Percentiles rank a stretch among this genome's conserved stretches.
These are phyloP conservation scores for Aspergillus novoparasiticus DNA, from an alignment of 2,329 filamentous ascomycete genomes.

Conservation along the genomic window DNA sequence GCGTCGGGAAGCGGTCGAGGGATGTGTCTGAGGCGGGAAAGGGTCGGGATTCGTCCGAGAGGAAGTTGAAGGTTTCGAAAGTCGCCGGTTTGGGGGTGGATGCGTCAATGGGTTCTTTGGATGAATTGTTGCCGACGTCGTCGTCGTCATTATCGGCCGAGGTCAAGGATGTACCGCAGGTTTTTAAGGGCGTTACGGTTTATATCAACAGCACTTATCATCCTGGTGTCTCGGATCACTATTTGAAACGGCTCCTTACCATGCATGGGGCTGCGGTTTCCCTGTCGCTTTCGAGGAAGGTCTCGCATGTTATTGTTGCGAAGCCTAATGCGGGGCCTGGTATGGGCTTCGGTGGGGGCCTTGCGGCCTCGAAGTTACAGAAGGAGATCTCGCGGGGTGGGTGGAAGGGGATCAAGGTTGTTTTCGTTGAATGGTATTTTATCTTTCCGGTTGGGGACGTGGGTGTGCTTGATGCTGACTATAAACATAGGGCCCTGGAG, in stretches of 20 bases:
- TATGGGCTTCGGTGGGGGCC: constrained; percentile 70
- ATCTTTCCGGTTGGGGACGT: neutral
- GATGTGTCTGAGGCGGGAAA: neutral
- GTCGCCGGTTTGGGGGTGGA: neutral
- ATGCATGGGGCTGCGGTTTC: constrained; percentile 74
- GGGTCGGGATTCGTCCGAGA: constrained; percentile 1
- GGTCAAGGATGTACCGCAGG: constrained; percentile 31
- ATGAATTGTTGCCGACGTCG: neutral
- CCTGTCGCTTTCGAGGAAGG: constrained; percentile 69
- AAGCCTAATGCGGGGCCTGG: constrained; percentile 51
- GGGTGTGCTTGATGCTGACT: constrained; percentile 20
- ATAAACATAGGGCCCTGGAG: constrained; percentile 69
- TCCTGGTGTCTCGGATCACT: constrained; percentile 81
- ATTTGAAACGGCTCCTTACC: constrained; percentile 75
- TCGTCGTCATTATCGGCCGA: neutral
- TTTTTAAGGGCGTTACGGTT: constrained; percentile 73
- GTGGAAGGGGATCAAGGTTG: constrained; percentile 74
- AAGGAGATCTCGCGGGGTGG: constrained; percentile 71
- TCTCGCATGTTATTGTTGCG: constrained; percentile 86
- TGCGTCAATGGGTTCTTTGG: neutral
- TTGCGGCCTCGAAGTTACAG: constrained; percentile 77
- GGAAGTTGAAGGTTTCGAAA: constrained; percentile 7
- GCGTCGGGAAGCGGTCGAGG: constrained; percentile 13
- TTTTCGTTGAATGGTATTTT: constrained; percentile 74
- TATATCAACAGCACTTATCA: constrained; percentile 88